phyloP scores from a whole-genome alignment of 176 grass and related monocot species.

The Oryza punctata region DNA sequence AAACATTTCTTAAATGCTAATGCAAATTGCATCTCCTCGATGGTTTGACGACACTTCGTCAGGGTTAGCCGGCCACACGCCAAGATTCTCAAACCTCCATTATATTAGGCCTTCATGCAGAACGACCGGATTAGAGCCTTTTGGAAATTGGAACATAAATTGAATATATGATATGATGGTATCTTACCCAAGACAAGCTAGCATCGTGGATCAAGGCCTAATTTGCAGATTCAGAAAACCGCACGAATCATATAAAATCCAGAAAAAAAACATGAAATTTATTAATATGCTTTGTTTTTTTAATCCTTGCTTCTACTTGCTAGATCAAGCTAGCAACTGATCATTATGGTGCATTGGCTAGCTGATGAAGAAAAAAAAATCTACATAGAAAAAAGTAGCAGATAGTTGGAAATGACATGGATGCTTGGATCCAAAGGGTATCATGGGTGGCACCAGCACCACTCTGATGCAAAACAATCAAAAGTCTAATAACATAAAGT shows the following conservation, averaged over 20 bases:
- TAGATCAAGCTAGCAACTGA: conserved; percentile 4
- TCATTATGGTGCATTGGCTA: not conserved
- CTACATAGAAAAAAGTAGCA: not conserved
- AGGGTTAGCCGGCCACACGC: not conserved
- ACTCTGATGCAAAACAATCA: conserved; percentile 20
- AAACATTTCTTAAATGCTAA: not conserved
- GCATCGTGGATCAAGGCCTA: not conserved
- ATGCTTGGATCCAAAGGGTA: conserved; percentile 24
- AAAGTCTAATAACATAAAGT: conserved; percentile 4
- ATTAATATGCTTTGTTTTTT: not conserved
- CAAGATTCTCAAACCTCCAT: conserved; percentile 26
- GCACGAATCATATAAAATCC: not conserved
- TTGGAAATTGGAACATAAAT: not conserved
- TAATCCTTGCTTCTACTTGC: not conserved
- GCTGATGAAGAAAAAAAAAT: not conserved
- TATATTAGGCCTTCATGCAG: not conserved
- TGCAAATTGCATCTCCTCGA: conserved; percentile 13
- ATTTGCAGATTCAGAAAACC: not conserved
- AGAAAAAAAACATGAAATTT: not conserved
- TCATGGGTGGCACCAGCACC: conserved; percentile 27
- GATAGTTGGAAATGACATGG: conserved; percentile 26
- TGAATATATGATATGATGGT: too few relatives aligned
- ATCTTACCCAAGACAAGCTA: not conserved
- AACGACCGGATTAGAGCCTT: not conserved
- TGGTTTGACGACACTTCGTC: conserved; percentile 31